phyloP scores from a whole-genome alignment of 345 rosid species.

The Linum usitatissimum region DNA sequence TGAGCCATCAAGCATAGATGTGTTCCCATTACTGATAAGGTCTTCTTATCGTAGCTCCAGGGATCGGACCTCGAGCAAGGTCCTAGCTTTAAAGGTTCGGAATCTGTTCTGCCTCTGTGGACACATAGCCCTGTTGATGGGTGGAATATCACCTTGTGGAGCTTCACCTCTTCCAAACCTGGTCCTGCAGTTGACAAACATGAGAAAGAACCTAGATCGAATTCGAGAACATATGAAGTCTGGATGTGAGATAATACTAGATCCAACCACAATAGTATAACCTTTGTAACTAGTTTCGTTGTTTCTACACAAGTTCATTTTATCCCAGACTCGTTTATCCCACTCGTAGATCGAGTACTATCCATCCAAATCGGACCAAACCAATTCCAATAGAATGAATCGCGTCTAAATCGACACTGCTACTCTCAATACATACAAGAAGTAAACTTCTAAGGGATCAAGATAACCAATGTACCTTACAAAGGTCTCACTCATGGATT shows the following conservation, averaged over 20 bases:
- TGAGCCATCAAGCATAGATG: slow-evolving; percentile 57
- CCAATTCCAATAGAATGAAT: no score
- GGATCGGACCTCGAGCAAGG: slow-evolving; percentile 61
- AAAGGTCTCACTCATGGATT: no score
- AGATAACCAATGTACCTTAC: no score
- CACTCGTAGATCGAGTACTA: no score
- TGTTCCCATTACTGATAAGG: slow-evolving; percentile 35
- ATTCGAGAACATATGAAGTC: neutral
- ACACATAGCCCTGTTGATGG: slow-evolving; percentile 74
- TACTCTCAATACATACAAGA: no score
- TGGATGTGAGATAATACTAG: neutral
- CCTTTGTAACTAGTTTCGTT: no score
- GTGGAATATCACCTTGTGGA: slow-evolving; percentile 62
- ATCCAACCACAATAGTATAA: no score
- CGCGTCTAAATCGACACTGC: no score
- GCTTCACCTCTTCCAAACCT: slow-evolving; percentile 37
- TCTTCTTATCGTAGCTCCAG: slow-evolving; percentile 56
- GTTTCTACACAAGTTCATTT: no score
- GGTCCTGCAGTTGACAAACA: slow-evolving; percentile 46
- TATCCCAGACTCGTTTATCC: no score
- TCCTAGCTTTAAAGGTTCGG: slow-evolving; percentile 44
- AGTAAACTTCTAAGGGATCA: no score
- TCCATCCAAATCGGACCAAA: no score
- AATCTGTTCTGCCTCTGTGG: slow-evolving; percentile 26
- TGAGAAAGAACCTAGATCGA: neutral